These are phyloP conservation scores for Clathrus columnatus DNA, from an alignment of 768 basidiomycete genomes.

Conservation along the genomic window DNA sequence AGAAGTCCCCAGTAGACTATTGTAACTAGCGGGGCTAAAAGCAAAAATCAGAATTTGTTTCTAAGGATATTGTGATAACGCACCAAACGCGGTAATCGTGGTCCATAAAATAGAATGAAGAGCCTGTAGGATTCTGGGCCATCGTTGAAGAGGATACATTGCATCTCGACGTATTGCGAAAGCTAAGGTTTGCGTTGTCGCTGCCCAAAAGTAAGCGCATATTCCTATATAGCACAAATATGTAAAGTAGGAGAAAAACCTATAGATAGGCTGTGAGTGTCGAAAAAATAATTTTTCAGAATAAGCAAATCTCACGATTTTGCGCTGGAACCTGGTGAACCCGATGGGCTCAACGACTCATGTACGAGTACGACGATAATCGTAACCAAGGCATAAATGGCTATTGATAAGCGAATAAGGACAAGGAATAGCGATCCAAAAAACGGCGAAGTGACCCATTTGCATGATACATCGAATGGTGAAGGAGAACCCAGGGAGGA, in stretches of 20 bases:
- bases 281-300: neutral
- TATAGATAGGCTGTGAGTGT: conserved; percentile 18
- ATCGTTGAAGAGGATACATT: conserved; percentile 49
- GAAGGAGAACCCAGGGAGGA: conserved; percentile 25
- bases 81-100: conserved; percentile 50
- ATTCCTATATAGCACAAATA: conserved; percentile 53
- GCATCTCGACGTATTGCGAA: conserved; percentile 27
- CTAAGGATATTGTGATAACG: conserved; percentile 19
- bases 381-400: conserved; percentile 40
- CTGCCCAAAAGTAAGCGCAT: conserved; percentile 52
- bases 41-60: neutral
- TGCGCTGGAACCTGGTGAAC: conserved; percentile 24
- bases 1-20: conserved; percentile 55
- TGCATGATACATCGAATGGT: conserved; percentile 33
- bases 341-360: no score
- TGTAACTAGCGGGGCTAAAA: conserved; percentile 55
- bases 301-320: conserved; percentile 21
- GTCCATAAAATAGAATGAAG: conserved; percentile 46
- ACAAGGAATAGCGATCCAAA: conserved; percentile 38
- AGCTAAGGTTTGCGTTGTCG: conserved; percentile 41
- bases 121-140: conserved; percentile 47
- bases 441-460: conserved; percentile 42
- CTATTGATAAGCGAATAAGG: conserved; percentile 37
- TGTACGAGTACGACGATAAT: conserved; percentile 31
- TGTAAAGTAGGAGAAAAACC: conserved; percentile 61